Conservation (phyloP, 1,284 basidiomycete species). For the Marasmius fiardii region DNA sequence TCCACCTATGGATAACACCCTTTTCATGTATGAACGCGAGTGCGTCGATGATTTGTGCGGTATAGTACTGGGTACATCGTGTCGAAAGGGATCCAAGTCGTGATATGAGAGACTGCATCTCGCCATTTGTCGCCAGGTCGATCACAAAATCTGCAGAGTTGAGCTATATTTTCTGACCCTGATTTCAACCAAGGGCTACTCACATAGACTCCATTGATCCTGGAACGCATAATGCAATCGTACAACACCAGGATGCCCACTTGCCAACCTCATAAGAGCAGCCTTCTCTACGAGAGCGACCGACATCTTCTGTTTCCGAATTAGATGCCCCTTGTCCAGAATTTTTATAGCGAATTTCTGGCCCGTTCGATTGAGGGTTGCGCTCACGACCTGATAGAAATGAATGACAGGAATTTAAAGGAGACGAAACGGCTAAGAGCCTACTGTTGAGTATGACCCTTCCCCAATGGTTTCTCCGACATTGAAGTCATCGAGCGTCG, state of each 20-base stretch:
- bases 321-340: constrained; percentile 72
- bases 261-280: constrained; percentile 54
- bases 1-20: constrained; percentile 83
- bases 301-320: constrained; percentile 61
- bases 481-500: constrained; percentile 60
- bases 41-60: constrained; percentile 86
- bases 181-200: constrained; percentile 28
- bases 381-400: constrained; percentile 53
- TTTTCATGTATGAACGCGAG: constrained; percentile 87
- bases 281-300: constrained; percentile 67
- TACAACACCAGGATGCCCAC: constrained; percentile 81
- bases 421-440: constrained; percentile 20
- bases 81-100: constrained; percentile 80
- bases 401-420: constrained; percentile 9
- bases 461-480: constrained; percentile 73
- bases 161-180: neutral
- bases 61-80: constrained; percentile 74
- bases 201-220: constrained; percentile 81
- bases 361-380: constrained; percentile 50
- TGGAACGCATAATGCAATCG: constrained; percentile 82
- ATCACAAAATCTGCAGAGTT: constrained; percentile 77
- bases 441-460: constrained; percentile 76
- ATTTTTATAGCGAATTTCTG: constrained; percentile 76
- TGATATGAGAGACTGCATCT: constrained; percentile 79
- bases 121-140: constrained; percentile 88